Evolutionary conservation across 257 asterid species (phyloP), one percentile per base, ranked within the genome.

Genomic region (Plectranthus barbatus): DNA sequence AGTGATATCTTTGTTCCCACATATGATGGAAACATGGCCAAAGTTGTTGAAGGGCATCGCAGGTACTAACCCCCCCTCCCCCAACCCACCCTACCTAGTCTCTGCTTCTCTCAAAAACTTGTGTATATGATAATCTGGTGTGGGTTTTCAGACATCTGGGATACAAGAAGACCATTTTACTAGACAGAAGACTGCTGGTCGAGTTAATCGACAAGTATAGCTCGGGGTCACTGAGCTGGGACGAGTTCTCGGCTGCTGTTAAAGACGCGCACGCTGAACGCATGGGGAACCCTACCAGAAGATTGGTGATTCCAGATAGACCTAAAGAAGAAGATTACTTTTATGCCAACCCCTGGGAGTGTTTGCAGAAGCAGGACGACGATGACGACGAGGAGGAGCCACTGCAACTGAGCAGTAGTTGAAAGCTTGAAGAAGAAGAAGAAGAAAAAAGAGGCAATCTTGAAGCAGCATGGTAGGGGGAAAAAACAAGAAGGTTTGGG

Each of bases 321-420:
- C 99, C 99, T 1, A 93, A 93, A 81, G 99, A 93, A 77, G 99
- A 93, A 71, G 99, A 93, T 70, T 93, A 93, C 68, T 93, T 93
- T 67, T 93, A 93, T 4, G 80, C 99, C 74, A 93, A 93, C 71
- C 99, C 99, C 0, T 82, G 81, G 71, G 99, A 93, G 66, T 93
- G 99, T 72, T 78, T 93, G 74, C 80, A 79, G n/a, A 42, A 74
- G 68, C 34, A 54, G 79, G 57, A 68, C n/a, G n/a, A n/a, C n/a
- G n/a, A n/a, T n/a, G n/a, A n/a, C n/a, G n/a, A n/a, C n/a, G n/a
- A n/a, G n/a, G n/a, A n/a, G n/a, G n/a, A n/a, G n/a, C n/a, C n/a
- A n/a, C n/a, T n/a, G n/a, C n/a, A n/a, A n/a, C n/a, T n/a, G n/a
- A n/a, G n/a, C 18, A 54, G 42, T 5, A 12, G 8, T 14, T 42